Evolutionary conservation across 2,329 filamentous ascomycete genomes (phyloP), one percentile per base, ranked within the genome.

Genomic region (Hawksworthiomyces lignivorus): DNA sequence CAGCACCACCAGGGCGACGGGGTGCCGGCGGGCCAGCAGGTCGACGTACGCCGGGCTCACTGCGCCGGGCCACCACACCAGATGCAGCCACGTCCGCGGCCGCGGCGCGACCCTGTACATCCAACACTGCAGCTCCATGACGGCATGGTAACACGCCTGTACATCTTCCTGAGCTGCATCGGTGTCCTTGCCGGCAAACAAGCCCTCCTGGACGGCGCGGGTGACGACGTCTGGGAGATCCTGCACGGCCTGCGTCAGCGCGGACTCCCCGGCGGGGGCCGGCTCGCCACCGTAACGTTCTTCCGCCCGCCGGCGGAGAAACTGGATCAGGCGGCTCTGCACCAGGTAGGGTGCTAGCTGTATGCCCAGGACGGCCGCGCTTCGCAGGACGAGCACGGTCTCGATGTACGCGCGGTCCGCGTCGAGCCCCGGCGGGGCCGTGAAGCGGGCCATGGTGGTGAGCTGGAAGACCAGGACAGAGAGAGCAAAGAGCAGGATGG

Each of bases 41-140:
- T 41, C 27, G n/a, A 54, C 37, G 32, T 50, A 54, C 22, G 43
- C 44, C 15, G 46, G 45, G 6, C 48, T 47, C 33, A 54, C 45
- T 2, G 43, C 39, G 3, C 44, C 51, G 0, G 54, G 54, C 50
- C 53, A 54, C 9, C 46, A 30, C 7, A 54, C 49, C 17, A 54
- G 54, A 4, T 54, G 44, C 18, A 43, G 43, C 54, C 51, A 55
- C 10, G 34, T 49, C 11, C 39, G 35, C 11, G 52, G 53, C 20
- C 33, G 29, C 2, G 51, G 47, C 20, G 46, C 27, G 10, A 48
- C 42, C 15, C 34, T 17, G 1, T 38, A 18, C 21, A 43, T 39
- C 54, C 53, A 56, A 22, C 42, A 36, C 28, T 49, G 50, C 11
- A 55, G 40, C 21, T 18, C 12, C 12, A 9, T n/a, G 21, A 28